These are phyloP conservation scores for Penicillium salamii DNA, from an alignment of 495 filamentous ascomycete species.

Conservation along the genomic window DNA sequence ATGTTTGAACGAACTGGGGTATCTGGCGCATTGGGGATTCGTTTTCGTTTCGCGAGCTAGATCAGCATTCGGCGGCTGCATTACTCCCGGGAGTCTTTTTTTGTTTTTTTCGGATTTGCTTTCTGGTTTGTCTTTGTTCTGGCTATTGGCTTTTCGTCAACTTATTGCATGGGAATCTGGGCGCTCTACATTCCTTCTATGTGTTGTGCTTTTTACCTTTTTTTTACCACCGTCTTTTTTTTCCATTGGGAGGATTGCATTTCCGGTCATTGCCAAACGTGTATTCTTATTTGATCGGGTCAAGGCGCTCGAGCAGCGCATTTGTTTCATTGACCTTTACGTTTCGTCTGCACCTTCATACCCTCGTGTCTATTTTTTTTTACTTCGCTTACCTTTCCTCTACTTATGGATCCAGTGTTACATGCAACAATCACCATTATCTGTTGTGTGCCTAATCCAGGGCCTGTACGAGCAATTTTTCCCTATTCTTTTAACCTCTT, in stretches of 20 bases:
- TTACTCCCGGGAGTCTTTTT: constrained; percentile 42
- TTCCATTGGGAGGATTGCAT: constrained; percentile 38
- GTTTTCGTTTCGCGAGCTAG: constrained; percentile 43
- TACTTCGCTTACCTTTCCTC: too few relatives aligned
- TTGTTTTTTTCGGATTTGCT: constrained; percentile 38
- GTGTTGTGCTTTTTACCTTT: constrained; percentile 13
- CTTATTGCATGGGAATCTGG: constrained; percentile 38
- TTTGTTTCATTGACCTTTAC: constrained; percentile 30
- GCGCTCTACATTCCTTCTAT: constrained; percentile 33
- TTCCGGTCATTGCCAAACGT: constrained; percentile 33
- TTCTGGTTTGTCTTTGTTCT: constrained; percentile 12
- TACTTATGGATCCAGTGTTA: constrained; percentile 3
- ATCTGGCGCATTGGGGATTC: constrained; percentile 45
- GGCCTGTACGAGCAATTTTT: constrained; percentile 4
- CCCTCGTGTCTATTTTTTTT: constrained; percentile 20
- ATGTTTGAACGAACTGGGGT: constrained; percentile 48
- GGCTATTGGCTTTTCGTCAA: constrained; percentile 11
- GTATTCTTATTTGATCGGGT: constrained; percentile 31
- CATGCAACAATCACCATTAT: constrained; percentile 7
- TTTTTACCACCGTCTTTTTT: constrained; percentile 7
- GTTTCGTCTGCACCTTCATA: constrained; percentile 30
- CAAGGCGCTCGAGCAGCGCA: constrained; percentile 21
- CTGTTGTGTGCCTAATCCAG: constrained; percentile 1
- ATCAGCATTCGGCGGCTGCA: constrained; percentile 49
- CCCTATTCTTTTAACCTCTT: constrained; percentile 14